Evolutionary conservation across 768 basidiomycete species (phyloP).

Genomic region (Lactarius pseudohatsudake): DNA sequence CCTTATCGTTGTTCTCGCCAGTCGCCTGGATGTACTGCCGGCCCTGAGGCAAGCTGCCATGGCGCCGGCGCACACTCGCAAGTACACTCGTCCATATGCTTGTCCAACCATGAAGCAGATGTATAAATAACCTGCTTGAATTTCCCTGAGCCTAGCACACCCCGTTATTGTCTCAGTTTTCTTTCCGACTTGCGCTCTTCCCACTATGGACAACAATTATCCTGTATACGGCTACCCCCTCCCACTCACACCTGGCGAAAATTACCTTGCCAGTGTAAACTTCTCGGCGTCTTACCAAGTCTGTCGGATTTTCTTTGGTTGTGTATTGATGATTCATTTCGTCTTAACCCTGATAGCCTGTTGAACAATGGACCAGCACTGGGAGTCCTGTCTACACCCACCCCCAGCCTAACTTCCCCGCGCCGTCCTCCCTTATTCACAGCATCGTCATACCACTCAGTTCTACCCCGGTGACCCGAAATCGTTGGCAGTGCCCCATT

Average conservation of each 20-base stretch:
- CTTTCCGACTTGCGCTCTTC: too few relatives aligned
- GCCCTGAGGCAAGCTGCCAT: too few relatives aligned
- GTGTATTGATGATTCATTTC: background rate
- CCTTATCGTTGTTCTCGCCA: too few relatives aligned
- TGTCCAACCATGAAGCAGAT: too few relatives aligned
- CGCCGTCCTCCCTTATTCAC: background rate
- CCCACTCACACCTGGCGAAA: background rate
- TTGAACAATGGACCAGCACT: background rate
- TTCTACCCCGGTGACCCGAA: background rate
- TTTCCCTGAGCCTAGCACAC: too few relatives aligned
- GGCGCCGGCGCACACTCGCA: too few relatives aligned
- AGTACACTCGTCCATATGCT: too few relatives aligned
- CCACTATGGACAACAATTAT: background rate
- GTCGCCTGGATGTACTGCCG: too few relatives aligned
- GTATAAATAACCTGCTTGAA: too few relatives aligned
- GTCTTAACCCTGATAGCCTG: background rate
- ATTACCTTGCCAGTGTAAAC: background rate
- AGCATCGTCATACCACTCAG: background rate
- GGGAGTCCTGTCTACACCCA: too few relatives aligned
- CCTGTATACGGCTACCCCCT: background rate
- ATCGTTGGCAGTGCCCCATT: background rate
- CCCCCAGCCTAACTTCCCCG: background rate
- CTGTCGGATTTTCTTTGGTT: background rate
- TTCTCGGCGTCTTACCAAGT: background rate
- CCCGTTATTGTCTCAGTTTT: too few relatives aligned